phyloP scores from a whole-genome alignment of 345 rosid species.

The Pistacia integerrima region DNA sequence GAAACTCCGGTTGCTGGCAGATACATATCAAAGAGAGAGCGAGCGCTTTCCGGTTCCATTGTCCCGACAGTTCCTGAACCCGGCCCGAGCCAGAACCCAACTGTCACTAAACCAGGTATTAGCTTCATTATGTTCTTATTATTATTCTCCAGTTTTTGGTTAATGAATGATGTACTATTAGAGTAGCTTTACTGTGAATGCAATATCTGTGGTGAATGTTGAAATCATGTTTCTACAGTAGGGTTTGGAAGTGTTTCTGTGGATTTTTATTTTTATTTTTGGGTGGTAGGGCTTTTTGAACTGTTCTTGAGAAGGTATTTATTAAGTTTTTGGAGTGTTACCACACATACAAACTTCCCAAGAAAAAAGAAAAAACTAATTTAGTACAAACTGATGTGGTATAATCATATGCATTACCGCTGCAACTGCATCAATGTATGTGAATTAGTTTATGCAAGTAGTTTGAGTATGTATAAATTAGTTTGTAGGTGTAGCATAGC shows the following conservation, averaged over 20 bases:
- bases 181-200: neutral
- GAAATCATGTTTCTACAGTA: neutral
- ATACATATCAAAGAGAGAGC: constrained; percentile 73
- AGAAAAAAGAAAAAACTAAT: too few relatives aligned
- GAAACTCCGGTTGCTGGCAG: constrained; percentile 62
- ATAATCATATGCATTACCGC: too few relatives aligned
- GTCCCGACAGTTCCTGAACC: constrained; percentile 9
- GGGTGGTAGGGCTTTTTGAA: neutral
- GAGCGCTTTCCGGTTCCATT: constrained; percentile 35
- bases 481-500: too few relatives aligned
- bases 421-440: too few relatives aligned
- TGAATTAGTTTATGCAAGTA: too few relatives aligned
- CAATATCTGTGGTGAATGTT: neutral
- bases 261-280: neutral
- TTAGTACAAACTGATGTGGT: too few relatives aligned
- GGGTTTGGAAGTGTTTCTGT: neutral
- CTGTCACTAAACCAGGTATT: constrained; percentile 43
- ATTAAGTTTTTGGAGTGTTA: too few relatives aligned
- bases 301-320: too few relatives aligned
- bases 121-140: neutral
- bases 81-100: constrained; percentile 8
- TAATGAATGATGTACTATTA: neutral
- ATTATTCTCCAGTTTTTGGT: neutral
- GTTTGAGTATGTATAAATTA: too few relatives aligned
- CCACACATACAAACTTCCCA: too few relatives aligned